Percentiles rank a stretch among this genome's conserved stretches.
Conservation (phyloP, 306 rosid species). For the Astragalus membranaceus region DNA sequence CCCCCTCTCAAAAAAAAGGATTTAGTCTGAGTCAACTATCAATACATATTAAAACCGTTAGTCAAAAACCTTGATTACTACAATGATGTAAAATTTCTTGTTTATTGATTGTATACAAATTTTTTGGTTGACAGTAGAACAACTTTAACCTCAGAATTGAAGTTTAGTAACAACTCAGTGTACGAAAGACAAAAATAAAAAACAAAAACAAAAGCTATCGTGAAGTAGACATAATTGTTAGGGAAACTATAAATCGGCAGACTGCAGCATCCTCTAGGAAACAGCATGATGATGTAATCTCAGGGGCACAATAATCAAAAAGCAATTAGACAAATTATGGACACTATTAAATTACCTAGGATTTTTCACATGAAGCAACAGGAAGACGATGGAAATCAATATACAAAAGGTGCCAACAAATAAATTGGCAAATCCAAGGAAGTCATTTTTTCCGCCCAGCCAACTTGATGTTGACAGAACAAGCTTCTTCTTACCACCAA, state of each 20-base stretch:
- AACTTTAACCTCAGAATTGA: not conserved
- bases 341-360: slow-evolving; percentile 48
- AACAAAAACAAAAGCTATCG: not conserved
- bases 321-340: not conserved
- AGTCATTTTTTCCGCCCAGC: slow-evolving; percentile 94
- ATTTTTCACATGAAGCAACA: slow-evolving; percentile 68
- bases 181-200: not conserved
- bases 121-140: not conserved
- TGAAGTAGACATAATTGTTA: not conserved
- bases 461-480: slow-evolving; percentile 83
- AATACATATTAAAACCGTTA: not conserved
- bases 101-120: not conserved
- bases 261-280: not conserved
- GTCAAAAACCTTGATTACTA: not conserved
- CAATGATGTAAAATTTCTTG: not conserved
- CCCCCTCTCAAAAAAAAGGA: not conserved
- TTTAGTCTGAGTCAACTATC: not conserved
- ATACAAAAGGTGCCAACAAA: slow-evolving; percentile 63
- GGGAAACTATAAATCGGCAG: not conserved
- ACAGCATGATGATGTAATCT: not conserved
- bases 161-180: not conserved
- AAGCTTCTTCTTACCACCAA: slow-evolving; percentile 86
- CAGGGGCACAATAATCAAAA: slow-evolving; percentile 5
- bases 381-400: slow-evolving; percentile 60
- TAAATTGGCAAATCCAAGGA: slow-evolving; percentile 75